Conservation (phyloP, 371 early-diverging fungal genomes). For the Capillidium rhysosporum region DNA sequence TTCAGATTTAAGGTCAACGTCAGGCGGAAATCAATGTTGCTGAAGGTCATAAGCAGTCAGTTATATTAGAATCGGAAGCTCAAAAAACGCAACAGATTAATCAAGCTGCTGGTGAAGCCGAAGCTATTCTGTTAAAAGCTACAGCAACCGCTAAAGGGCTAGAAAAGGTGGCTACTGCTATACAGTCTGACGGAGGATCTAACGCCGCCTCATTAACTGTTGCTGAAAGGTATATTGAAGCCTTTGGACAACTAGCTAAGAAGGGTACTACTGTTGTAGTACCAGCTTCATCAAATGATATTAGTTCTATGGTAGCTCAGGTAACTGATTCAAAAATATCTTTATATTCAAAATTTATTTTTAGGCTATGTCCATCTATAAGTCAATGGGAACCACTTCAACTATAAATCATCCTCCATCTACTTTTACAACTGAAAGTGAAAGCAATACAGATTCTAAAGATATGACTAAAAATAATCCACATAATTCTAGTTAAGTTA, state of each 20-base stretch:
- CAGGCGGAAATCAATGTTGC: conserved; percentile 95
- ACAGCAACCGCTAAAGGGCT: conserved; percentile 69
- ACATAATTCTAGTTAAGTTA: no score
- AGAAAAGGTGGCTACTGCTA: conserved; percentile 54
- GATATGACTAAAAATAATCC: no score
- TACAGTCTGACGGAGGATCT: conserved; percentile 34
- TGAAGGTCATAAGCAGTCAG: conserved; percentile 82
- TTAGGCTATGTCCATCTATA: conserved; percentile 1
- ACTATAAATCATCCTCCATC: no score
- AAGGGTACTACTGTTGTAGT: conserved; percentile 81
- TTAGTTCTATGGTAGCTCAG: conserved; percentile 68
- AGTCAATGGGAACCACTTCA: background rate
- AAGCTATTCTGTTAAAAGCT: conserved; percentile 73
- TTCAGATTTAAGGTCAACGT: conserved; percentile 29
- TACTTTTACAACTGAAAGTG: no score
- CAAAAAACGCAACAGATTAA: conserved; percentile 76
- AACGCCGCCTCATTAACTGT: conserved; percentile 83
- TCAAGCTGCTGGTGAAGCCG: conserved; percentile 69
- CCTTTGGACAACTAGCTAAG: conserved; percentile 82
- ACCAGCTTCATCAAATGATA: conserved; percentile 68
- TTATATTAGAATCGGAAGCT: conserved; percentile 89
- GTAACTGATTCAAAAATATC: conserved; percentile 11
- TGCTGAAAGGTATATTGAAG: conserved; percentile 94
- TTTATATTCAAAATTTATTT: background rate
- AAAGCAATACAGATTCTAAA: no score